Base-by-base conservation (phyloP, 495 filamentous ascomycete species). In the Annulohypoxylon bovei region DNA sequence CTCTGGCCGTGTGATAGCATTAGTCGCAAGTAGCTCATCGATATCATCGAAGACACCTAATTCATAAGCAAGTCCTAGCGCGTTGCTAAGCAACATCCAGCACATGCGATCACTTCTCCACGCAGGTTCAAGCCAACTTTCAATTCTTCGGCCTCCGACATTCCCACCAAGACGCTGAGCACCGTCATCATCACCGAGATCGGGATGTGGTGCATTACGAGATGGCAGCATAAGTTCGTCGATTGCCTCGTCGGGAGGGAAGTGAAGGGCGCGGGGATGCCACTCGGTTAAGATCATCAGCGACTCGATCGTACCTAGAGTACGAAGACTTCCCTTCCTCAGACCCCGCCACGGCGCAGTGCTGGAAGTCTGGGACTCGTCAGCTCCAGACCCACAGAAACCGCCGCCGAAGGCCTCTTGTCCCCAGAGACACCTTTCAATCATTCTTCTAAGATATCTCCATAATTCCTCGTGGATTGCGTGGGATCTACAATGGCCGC, bases 31-130 rank as follows among this genome's bases (percentile, higher is more conserved):
- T 32, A 86, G 74, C 63, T 90, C 90, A 53, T 89, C 91, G 62
- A 91, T 90, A 44, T 92, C 88, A 66, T 98, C 95, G 62, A 98
- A 99, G 2, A 99, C 92, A 14, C 95, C 95, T 16, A 99, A 87
- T 78, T 99, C 95, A 63, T 95, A 96, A 0, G 94, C 92, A 37
- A 99, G 82, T 1, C 93, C 89, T 81, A 95, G 89, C 4, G 93
- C 93, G 30, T 92, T 95, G 63, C 93, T 95, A 49, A 99, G 86
- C 12, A 99, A 78, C 93, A 97, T 98, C 96, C 95, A 98, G 70
- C 93, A 97, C 94, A 99, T 97, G 40, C 94, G 91, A 68, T 99
- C 95, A 65, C 93, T 97, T 68, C 95, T 83, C 92, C 93, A 94
- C n/a, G 93, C 93, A 14, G 95, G 95, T 77, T 98, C 95, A 30